Evolutionary conservation across 768 basidiomycete species (phyloP), one percentile per base, ranked within the genome.

Genomic region (Suillus cothurnatus): DNA sequence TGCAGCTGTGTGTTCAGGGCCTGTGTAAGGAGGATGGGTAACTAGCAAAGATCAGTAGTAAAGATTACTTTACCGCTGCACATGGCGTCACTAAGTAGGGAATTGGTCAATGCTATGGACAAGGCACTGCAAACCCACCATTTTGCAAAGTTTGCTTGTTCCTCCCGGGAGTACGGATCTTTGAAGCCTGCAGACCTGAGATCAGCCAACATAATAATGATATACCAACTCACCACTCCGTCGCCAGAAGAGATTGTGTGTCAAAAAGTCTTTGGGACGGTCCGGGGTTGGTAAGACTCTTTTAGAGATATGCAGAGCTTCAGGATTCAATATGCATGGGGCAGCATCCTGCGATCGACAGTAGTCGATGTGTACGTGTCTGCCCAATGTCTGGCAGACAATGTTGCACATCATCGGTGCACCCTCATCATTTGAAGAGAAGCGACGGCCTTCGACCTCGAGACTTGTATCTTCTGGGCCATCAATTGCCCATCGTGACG

Each of bases 391-490:
- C 2, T 81, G 77, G 66, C 86, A 89, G 39, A 86, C 72, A 26
- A 88, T 76, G 55, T 81, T 87, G 69, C 88, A 88, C 78, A 88
- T 80, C 84, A 88, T 85, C 0, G 87, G 87, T 0, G 86, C 86
- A 17, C 88, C 86, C 49, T 85, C 84, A 59, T 87, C 85, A 17
- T 81, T 79, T 0, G 81, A 67, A 9, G 80, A 84, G 70, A 86
- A 89, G 64, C 79, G 84, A 63, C 81, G 81, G 3, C 88, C 87
- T 64, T 83, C 81, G 3, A 88, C 74, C 66, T 89, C 88, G 1
- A 88, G 63, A 2, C 76, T 71, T 1, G 77, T 78, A n/a, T 79
- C 84, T 8, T 86, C 82, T 1, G 81, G 80, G 1, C 82, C 84
- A 60, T 87, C 85, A 5, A 88, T 70, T 0, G 82, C 77, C 88